Evolutionary conservation across 192 early-diverging fungal species (phyloP).

Genomic region (Podila epigama): DNA sequence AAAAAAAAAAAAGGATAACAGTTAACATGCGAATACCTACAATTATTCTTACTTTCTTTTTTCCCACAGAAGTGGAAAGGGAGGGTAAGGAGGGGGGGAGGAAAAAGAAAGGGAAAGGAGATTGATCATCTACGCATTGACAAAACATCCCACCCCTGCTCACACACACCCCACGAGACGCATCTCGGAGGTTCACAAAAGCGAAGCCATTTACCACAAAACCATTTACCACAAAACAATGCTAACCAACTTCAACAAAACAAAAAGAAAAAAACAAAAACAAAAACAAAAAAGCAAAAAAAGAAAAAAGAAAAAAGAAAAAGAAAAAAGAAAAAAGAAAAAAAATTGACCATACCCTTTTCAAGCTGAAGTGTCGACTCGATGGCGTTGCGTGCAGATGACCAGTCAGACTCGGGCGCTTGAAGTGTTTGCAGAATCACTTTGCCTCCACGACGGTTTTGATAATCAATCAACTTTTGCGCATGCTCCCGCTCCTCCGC

Average conservation of each 20-base stretch:
- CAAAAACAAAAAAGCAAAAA: neutral
- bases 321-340: neutral
- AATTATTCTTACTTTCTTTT: neutral
- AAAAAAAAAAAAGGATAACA: neutral
- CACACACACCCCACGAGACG: too few species aligned
- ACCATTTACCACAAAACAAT: too few species aligned
- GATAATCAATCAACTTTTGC: slow-evolving; percentile 59
- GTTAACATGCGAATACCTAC: neutral
- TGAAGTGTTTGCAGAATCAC: slow-evolving; percentile 58
- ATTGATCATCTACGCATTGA: neutral
- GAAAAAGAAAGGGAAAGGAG: neutral
- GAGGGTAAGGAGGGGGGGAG: neutral
- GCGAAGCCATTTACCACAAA: too few species aligned
- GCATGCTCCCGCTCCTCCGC: slow-evolving; percentile 57
- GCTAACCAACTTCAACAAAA: too few species aligned
- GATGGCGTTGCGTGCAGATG: slow-evolving; percentile 63
- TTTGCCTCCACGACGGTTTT: slow-evolving; percentile 62
- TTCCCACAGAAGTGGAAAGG: neutral
- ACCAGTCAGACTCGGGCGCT: slow-evolving; percentile 64
- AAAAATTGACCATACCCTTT: slow-evolving; percentile 29
- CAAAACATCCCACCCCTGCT: too few species aligned
- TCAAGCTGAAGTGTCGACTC: slow-evolving; percentile 64
- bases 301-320: neutral
- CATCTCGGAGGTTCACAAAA: too few species aligned
- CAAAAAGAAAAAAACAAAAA: too few species aligned